Evolutionary conservation across 75 land plant species (phyloP).

Genomic region (Cryptomeria japonica): DNA sequence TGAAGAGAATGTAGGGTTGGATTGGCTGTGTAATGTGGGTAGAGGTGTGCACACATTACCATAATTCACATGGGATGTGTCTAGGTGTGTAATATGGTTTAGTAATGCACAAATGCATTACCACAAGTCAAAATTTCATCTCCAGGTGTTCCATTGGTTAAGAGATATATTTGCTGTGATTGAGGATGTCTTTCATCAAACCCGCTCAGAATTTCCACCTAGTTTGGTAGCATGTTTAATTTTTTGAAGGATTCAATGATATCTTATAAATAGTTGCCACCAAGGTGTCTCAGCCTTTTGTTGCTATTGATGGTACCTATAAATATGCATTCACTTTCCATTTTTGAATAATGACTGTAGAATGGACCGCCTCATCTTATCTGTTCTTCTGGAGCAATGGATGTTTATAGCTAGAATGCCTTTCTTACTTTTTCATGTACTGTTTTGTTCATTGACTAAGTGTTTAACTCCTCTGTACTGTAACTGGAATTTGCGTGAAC

Average conservation of each 20-base stretch:
- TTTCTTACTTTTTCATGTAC: neutral
- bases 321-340: neutral
- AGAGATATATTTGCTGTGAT: neutral
- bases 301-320: neutral
- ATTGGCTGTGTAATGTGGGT: neutral
- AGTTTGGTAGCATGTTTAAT: neutral
- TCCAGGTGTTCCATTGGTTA: neutral
- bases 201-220: neutral
- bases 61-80: neutral
- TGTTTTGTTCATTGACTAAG: neutral
- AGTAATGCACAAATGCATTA: neutral
- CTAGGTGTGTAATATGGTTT: neutral
- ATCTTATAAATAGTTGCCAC: neutral
- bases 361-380: neutral
- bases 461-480: neutral
- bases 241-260: neutral
- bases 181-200: neutral
- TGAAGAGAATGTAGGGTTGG: neutral
- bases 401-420: neutral
- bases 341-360: neutral
- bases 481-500: neutral
- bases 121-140: neutral
- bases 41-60: neutral
- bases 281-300: neutral
- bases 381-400: neutral